phyloP scores from a whole-genome alignment of 768 basidiomycete species.

The Hortiboletus flavorubellus region DNA sequence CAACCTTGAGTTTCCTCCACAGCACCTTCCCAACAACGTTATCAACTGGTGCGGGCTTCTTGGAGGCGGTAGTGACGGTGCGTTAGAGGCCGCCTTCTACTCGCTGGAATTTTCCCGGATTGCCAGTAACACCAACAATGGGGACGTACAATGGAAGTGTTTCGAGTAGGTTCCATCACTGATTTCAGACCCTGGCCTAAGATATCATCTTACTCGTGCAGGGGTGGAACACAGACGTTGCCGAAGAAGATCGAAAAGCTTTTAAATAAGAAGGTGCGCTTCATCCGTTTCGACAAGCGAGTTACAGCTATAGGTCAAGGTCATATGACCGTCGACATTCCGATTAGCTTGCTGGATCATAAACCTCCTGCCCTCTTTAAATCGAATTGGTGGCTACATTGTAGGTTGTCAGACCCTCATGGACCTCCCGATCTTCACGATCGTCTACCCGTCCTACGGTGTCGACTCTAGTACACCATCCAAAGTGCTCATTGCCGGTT shows the following conservation, averaged over 20 bases:
- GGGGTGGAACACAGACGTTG: constrained; percentile 3
- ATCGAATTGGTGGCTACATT: constrained; percentile 12
- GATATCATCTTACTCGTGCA: neutral
- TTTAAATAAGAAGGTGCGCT: neutral
- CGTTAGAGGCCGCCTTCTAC: neutral
- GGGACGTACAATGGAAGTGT: constrained; percentile 4
- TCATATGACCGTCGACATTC: neutral
- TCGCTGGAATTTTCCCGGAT: no score
- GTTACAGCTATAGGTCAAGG: constrained; percentile 4
- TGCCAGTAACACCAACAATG: no score
- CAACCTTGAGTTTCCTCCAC: constrained; percentile 13
- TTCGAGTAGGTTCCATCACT: constrained; percentile 2
- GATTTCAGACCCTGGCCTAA: neutral
- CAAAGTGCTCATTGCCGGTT: constrained; percentile 9
- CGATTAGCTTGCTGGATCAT: neutral
- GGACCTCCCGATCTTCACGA: constrained; percentile 6
- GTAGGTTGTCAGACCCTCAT: constrained; percentile 10
- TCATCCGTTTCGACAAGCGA: neutral
- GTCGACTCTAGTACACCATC: constrained; percentile 6
- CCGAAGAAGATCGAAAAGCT: neutral
- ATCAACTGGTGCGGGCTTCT: constrained; percentile 26
- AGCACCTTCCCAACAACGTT: constrained; percentile 17
- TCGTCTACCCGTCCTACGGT: constrained; percentile 9
- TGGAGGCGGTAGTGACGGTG: neutral
- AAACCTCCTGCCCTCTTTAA: constrained; percentile 1